Conservation (phyloP, 163 green algal species). For the Scenedesmus sp. region DNA sequence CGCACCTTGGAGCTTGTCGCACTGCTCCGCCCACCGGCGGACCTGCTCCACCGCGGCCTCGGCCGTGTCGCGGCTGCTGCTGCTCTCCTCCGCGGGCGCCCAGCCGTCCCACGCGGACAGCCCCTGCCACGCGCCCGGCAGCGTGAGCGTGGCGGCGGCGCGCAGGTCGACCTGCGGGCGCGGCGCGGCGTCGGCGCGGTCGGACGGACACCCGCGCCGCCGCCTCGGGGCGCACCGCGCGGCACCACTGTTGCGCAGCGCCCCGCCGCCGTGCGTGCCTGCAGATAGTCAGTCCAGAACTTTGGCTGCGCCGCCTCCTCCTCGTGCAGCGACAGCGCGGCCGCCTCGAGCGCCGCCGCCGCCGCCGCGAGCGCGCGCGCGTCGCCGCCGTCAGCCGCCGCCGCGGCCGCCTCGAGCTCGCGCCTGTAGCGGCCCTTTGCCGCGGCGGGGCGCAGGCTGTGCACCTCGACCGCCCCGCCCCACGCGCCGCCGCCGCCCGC, state of each 20-base stretch:
- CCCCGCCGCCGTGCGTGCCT: slow-evolving; percentile 38
- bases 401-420: slow-evolving; percentile 57
- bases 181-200: too few relatives aligned
- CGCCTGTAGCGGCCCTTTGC: slow-evolving; percentile 54
- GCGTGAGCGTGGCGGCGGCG: slow-evolving; percentile 53
- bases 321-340: slow-evolving; percentile 49
- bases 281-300: slow-evolving; percentile 80
- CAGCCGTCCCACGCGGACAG: slow-evolving; percentile 53
- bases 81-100: slow-evolving; percentile 47
- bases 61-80: slow-evolving; percentile 34
- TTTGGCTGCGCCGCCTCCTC: slow-evolving; percentile 6
- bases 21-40: slow-evolving; percentile 67
- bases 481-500: slow-evolving; percentile 42
- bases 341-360: slow-evolving; percentile 49
- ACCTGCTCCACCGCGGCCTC: slow-evolving; percentile 67
- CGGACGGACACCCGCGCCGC: too few relatives aligned
- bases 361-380: background rate
- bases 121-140: slow-evolving; percentile 67
- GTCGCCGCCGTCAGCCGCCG: slow-evolving; percentile 10
- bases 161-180: slow-evolving; percentile 54
- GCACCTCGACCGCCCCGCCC: slow-evolving; percentile 60
- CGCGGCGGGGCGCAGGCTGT: slow-evolving; percentile 33
- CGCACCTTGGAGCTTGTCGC: slow-evolving; percentile 61
- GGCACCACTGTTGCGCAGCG: too few relatives aligned
- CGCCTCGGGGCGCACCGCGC: too few relatives aligned